A percentile compares a stretch with the other conserved stretches of the same genome.
Conservation (phyloP, 208 protist genomes). For the Naegleria lovaniensis region DNA sequence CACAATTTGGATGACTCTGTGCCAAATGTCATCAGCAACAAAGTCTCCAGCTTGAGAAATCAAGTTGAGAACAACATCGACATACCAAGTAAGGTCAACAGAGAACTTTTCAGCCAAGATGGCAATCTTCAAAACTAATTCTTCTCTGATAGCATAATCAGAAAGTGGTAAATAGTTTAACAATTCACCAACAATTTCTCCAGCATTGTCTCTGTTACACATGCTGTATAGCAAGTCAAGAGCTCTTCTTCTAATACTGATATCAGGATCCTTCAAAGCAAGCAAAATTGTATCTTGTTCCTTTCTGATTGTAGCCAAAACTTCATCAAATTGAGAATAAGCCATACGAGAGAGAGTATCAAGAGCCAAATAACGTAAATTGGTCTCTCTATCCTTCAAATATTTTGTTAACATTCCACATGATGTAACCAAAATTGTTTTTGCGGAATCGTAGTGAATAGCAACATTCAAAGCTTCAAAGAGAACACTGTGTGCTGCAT, state of each 20-base stretch:
- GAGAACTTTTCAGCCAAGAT: constrained; percentile 91
- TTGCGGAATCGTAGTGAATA: constrained; percentile 66
- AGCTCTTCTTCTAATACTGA: constrained; percentile 90
- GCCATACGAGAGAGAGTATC: constrained; percentile 62
- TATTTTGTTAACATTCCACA: background rate
- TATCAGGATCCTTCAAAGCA: constrained; percentile 87
- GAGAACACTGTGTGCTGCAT: constrained; percentile 89
- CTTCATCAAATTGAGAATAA: constrained; percentile 27
- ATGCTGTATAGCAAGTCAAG: constrained; percentile 94
- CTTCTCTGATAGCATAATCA: constrained; percentile 81
- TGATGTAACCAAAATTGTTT: background rate
- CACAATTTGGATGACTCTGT: constrained; percentile 85
- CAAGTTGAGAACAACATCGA: constrained; percentile 91
- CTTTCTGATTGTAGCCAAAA: constrained; percentile 65
- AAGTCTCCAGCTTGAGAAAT: constrained; percentile 89
- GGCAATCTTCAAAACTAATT: constrained; percentile 83
- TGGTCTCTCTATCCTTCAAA: constrained; percentile 50
- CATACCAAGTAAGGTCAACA: constrained; percentile 83
- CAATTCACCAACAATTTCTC: constrained; percentile 83
- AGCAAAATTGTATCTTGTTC: constrained; percentile 81
- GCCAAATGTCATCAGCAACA: constrained; percentile 81
- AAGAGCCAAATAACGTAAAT: constrained; percentile 78
- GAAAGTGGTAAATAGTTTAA: constrained; percentile 75
- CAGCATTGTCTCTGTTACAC: constrained; percentile 80
- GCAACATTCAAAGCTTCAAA: constrained; percentile 90